phyloP scores from a whole-genome alignment of 2,329 filamentous ascomycete species.

The Aureobasidium lini region DNA sequence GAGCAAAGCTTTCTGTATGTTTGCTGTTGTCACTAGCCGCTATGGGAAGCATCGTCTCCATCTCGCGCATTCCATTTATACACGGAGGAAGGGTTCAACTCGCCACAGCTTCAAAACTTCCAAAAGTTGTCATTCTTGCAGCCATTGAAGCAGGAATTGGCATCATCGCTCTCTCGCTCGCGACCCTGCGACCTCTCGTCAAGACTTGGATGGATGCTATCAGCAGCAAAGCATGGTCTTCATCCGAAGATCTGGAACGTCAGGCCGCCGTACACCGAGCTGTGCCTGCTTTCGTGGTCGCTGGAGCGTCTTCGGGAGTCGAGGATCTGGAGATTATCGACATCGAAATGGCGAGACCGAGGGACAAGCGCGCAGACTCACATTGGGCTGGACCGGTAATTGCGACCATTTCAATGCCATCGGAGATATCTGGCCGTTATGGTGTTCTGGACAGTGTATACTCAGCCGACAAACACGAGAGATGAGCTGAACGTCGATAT shows the following conservation, averaged over 20 bases:
- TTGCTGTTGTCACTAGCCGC: slow-evolving; percentile 34
- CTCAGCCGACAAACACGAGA: background rate
- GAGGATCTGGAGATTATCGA: background rate
- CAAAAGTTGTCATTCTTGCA: slow-evolving; percentile 24
- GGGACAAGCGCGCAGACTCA: background rate
- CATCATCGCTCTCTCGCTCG: slow-evolving; percentile 19
- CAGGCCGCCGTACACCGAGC: background rate
- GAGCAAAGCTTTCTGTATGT: slow-evolving; percentile 35
- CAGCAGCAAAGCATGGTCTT: background rate
- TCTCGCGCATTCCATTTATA: slow-evolving; percentile 22
- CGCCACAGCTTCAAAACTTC: slow-evolving; percentile 20
- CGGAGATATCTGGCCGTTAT: slow-evolving; percentile 1
- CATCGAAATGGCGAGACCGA: background rate
- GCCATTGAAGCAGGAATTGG: slow-evolving; percentile 28
- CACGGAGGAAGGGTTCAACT: slow-evolving; percentile 19
- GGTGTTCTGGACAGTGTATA: slow-evolving; percentile 4
- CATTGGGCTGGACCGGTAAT: background rate
- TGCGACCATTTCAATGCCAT: background rate
- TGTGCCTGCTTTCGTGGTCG: background rate
- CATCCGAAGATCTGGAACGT: background rate
- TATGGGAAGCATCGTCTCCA: slow-evolving; percentile 21
- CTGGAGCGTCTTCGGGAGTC: background rate
- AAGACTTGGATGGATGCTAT: slow-evolving; percentile 8
- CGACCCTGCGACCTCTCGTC: slow-evolving; percentile 17
- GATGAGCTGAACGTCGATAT: background rate